Base-by-base conservation (phyloP, 2,329 filamentous ascomycete genomes). In the Penicillium crustosum region DNA sequence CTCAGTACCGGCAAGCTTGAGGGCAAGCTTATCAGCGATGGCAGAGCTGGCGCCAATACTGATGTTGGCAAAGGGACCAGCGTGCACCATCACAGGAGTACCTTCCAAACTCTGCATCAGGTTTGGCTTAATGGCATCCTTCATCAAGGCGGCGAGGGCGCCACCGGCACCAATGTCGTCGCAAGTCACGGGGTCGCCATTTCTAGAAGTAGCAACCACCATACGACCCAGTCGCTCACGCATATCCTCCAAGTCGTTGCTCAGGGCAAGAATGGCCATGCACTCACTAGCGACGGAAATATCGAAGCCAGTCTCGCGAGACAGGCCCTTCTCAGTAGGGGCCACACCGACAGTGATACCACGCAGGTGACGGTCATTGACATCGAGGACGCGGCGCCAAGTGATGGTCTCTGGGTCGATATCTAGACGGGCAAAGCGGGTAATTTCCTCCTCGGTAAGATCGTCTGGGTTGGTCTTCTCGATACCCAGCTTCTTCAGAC, bases 51-150 rank as follows among this genome's bases (percentile, higher is more conserved):
- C 94, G 49, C 94, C 94, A 64, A 99, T 97, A 76, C 89, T 93
- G 75, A 99, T 99, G 77, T 99, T 99, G 72, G 94, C 94, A 70
- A 99, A 99, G 17, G 94, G 94, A 5, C 94, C 94, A 23, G 94
- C 94, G 71, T 99, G 94, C 15, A 99, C 94, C 71, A 99, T 95
- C 3, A 97, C 94, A 0, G 94, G 94, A 8, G 94, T 99, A 29
- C 94, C 94, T 75, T 99, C 94, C 53, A 99, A 82, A 31, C 91
- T 96, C 78, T 99, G 94, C 94, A 99, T 97, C 63, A 99, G 81
- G 79, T 97, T 99, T 59, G 94, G 94, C 83, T 99, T 99, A 79
- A 97, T 96, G 56, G 94, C 93, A 77, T 99, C 94, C 79, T 89
- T 94, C 90, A 99, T 97, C 69, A 99, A 82, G 31, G 93, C 93